Evolutionary conservation across 768 basidiomycete genomes (phyloP), one percentile per base, ranked within the genome.

Genomic region (Podaxis sp.): DNA sequence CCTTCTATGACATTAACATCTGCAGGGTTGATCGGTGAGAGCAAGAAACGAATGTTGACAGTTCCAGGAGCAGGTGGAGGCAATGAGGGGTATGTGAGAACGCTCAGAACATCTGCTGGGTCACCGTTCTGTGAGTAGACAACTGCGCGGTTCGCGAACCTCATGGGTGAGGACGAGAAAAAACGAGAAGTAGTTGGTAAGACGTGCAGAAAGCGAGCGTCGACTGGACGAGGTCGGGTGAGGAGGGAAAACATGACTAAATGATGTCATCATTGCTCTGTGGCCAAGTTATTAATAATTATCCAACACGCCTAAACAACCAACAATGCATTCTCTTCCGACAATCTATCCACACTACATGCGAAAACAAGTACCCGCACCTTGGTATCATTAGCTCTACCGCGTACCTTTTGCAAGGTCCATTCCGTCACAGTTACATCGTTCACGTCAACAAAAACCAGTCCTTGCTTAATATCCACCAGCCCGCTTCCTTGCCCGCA

Each of bases 1-100:
- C 92, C 92, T 71, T 93, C 87, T 39, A 93, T 80, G 60, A 89
- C 87, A 64, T 93, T 93, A 70, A 92, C 72, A 64, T 94, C 93
- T 15, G 92, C 86, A 3, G 92, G 92, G 71, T 94, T 93, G 62
- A 94, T 84, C 8, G 92, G 89, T 4, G 90, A 81, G 22, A 92
- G 80, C 12, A 89, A 76, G 70, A 89, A 85, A 65, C 80, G 82
- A 71, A 94, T 71, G 70, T 90, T 91, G 39, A 87, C 74, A 0
- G 87, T 82, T 61, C 78, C 74, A n/a, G 84, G 77, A 5, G 78
- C 68, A 1, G 91, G 89, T 0, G 80, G 69, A 7, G 84, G 77
- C 9, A 87, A 77, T 1, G 78, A 64, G 0, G 83, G 83, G 67
- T 83, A 86, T 0, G 82, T 80, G 48, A 84, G 64, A 2, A 80